A percentile compares a stretch with the other conserved stretches of the same genome.
phyloP scores from a whole-genome alignment of 2,329 filamentous ascomycete species.

The Leptographium galeiforme region DNA sequence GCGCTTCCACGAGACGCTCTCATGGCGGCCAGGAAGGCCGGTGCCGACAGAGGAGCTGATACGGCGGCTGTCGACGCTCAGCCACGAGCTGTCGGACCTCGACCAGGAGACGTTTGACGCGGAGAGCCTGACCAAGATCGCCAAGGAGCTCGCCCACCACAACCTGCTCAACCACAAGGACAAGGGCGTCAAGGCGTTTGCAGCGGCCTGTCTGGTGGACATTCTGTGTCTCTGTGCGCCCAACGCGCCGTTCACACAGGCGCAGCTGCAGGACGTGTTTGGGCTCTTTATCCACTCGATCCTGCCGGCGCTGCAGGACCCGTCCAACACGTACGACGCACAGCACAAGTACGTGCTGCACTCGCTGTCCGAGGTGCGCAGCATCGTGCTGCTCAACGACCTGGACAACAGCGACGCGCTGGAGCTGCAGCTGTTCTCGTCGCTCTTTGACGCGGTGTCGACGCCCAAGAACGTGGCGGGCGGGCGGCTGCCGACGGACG shows the following conservation, averaged over 20 bases:
- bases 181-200: slow-evolving; percentile 79
- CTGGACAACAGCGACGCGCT: slow-evolving; percentile 70
- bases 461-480: slow-evolving; percentile 61
- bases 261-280: slow-evolving; percentile 95
- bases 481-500: slow-evolving; percentile 80
- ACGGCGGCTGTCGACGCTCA: slow-evolving; percentile 64
- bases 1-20: slow-evolving; percentile 71
- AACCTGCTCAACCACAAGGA: slow-evolving; percentile 87
- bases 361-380: slow-evolving; percentile 86
- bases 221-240: slow-evolving; percentile 87
- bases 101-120: slow-evolving; percentile 79
- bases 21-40: slow-evolving; percentile 83
- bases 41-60: slow-evolving; percentile 76
- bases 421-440: slow-evolving; percentile 68
- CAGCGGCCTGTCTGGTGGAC: slow-evolving; percentile 81
- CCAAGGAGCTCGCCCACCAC: slow-evolving; percentile 69
- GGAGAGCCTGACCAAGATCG: slow-evolving; percentile 70
- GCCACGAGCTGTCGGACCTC: slow-evolving; percentile 69
- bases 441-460: slow-evolving; percentile 85
- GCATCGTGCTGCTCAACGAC: slow-evolving; percentile 81
- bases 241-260: slow-evolving; percentile 81
- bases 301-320: slow-evolving; percentile 73
- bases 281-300: slow-evolving; percentile 73
- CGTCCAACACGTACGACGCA: slow-evolving; percentile 77
- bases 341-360: slow-evolving; percentile 86